Base-by-base conservation (phyloP, 306 rosid species). In the Glycine latifolia region DNA sequence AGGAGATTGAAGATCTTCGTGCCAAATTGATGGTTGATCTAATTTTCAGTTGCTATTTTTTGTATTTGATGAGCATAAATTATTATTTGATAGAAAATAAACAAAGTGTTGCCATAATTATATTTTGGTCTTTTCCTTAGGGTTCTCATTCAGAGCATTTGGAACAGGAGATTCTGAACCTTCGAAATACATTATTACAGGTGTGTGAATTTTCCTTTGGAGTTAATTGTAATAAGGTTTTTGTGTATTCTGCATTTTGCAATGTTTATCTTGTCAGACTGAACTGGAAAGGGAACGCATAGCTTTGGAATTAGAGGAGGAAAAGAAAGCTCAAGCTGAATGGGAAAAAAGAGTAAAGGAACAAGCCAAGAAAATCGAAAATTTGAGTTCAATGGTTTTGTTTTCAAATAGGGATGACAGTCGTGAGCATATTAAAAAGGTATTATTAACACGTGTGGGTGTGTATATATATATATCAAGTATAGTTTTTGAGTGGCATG, bases 201-300 rank as follows among this genome's bases (percentile, higher is more conserved):
- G 98, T 95, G 65, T 33, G 79, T 73, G 31, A 73, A 15, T 78
- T 68, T 67, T 63, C 17, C 33, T 77, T 81, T 31, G 76, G 84
- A 44, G 48, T 86, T 80, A 71, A 8, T 73, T 58, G 3, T 77
- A 65, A 62, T 16, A 68, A 66, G 70, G 54, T 78, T 76, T 55
- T 65, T 78, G 46, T 73, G 68, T 61, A 76, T 78, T 82, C 81
- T 74, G 49, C 52, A 84, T 80, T 58, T 50, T 80, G 63, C 43
- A 14, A 13, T 75, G 62, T 52, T 79, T 72, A 85, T 63, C 65
- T 56, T 82, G 59, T 61, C 85, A 93, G 99, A 93, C 88, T 67
- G 99, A 95, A 88, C 83, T 93, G 76, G 99, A 93, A 86, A 91
- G 96, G 85, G 99, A 95, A 79, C 95, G 97, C 56, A 95, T 95